A percentile compares a stretch with the other conserved stretches of the same genome.
phyloP scores from a whole-genome alignment of 805 yeast genomes.

The Candida dendrica region DNA sequence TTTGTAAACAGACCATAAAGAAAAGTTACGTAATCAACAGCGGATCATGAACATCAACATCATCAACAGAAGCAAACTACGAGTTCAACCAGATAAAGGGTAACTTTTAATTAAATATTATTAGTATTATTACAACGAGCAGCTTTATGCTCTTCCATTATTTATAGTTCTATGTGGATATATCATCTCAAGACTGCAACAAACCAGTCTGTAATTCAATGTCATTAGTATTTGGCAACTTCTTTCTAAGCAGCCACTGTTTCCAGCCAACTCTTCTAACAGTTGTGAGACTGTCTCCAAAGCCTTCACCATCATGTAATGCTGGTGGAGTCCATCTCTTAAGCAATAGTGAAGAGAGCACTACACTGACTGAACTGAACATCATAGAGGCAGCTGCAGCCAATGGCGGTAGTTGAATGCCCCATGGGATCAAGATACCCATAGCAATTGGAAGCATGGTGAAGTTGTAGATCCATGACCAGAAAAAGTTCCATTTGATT shows the following conservation, averaged over 20 bases:
- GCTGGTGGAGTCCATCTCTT: slow-evolving; percentile 50
- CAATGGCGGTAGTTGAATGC: slow-evolving; percentile 74
- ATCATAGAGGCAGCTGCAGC: slow-evolving; percentile 94
- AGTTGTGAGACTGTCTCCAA: neutral
- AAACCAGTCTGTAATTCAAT: slow-evolving; percentile 1
- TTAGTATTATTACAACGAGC: too few species aligned
- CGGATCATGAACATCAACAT: too few species aligned
- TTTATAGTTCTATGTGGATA: too few species aligned
- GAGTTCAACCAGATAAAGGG: too few species aligned
- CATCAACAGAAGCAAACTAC: too few species aligned
- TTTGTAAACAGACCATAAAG: too few species aligned
- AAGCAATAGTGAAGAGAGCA: slow-evolving; percentile 66
- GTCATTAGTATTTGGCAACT: neutral
- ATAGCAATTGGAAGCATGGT: slow-evolving; percentile 91
- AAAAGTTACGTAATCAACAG: too few species aligned
- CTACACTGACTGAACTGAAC: slow-evolving; percentile 83
- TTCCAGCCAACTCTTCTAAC: slow-evolving; percentile 1
- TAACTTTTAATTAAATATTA: too few species aligned
- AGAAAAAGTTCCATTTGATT: slow-evolving; percentile 73
- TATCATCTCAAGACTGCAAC: neutral
- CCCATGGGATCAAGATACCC: slow-evolving; percentile 80
- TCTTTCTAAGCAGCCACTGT: neutral
- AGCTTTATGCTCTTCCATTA: too few species aligned
- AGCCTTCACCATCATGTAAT: slow-evolving; percentile 2
- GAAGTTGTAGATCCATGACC: slow-evolving; percentile 82